Base-by-base conservation (phyloP, 305 asterid genomes). In the Lippia alba region DNA sequence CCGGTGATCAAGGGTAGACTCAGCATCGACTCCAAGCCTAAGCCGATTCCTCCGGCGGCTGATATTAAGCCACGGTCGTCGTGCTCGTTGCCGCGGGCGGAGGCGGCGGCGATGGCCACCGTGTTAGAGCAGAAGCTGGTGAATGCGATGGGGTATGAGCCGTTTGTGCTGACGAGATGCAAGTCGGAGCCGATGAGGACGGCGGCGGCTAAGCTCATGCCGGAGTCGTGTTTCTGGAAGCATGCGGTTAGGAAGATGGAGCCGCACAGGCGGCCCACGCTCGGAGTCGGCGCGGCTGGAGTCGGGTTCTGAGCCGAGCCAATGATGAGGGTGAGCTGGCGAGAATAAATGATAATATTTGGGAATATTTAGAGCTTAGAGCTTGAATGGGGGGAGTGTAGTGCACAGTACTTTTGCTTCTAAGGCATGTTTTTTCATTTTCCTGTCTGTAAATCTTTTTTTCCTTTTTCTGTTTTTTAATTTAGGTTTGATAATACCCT, bases 171-270 rank as follows among this genome's bases (percentile, higher is more conserved):
- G 73, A 88, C 96, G 0, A 77, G 98, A 78, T 92, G 98, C 71
- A 92, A 92, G 83, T 92, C 98, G 9, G 98, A 90, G 91, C 98
- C 98, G 61, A 87, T 92, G 97, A 88, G 87, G 72, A 83, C 95
- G 20, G 98, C 98, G 48, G 94, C 92, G 75, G 86, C 87, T 62
- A 89, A 89, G 90, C 88, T 90, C 40, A 57, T 78, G 71, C 93
- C 97, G 32, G 98, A 91, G 55, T 79, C 88, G 8, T 86, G 93
- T 66, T 85, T 76, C 76, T 89, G 97, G 97, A 89, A 88, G 67
- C 86, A 89, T 9, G 79, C 85, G 0, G 49, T 69, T 12, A 78
- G 88, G 79, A 89, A 89, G 76, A 75, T 91, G 61, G 94, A 91
- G 89, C 97, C 95, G 73, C 93, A 86, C 60, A 72, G 86, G 11